These are phyloP conservation scores for Aspergillus steynii DNA, from an alignment of 495 filamentous ascomycete species.

Conservation along the genomic window DNA sequence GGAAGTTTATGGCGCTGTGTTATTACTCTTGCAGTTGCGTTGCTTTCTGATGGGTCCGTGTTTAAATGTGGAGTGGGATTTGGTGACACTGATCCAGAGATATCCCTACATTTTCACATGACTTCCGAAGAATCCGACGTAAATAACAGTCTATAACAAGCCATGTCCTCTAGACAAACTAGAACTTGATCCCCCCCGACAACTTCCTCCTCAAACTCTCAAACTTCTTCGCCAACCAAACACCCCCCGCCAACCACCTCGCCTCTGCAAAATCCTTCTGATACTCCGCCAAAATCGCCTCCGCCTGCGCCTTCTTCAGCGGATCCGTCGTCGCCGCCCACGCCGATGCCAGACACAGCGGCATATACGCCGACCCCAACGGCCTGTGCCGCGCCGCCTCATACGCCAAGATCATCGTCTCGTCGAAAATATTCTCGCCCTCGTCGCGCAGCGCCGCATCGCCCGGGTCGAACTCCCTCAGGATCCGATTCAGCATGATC, in stretches of 20 bases:
- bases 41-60: too few relatives aligned
- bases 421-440: conserved; percentile 16
- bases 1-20: too few relatives aligned
- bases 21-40: too few relatives aligned
- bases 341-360: conserved; percentile 20
- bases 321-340: conserved; percentile 19
- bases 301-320: conserved; percentile 6
- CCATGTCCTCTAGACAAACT: too few relatives aligned
- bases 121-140: too few relatives aligned
- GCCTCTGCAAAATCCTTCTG: conserved; percentile 18
- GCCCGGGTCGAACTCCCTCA: conserved; percentile 24
- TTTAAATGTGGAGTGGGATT: too few relatives aligned
- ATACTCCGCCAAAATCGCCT: conserved; percentile 15
- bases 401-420: conserved; percentile 21
- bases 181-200: too few relatives aligned
- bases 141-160: too few relatives aligned
- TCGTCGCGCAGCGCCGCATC: conserved; percentile 18
- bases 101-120: too few relatives aligned
- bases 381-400: conserved; percentile 20
- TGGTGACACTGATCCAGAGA: too few relatives aligned
- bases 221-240: not conserved
- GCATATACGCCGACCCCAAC: conserved; percentile 23
- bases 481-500: conserved; percentile 32
- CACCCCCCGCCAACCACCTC: conserved; percentile 11
- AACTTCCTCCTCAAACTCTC: not conserved